Conservation (phyloP, 352 stramenopile species). For the Phytophthora quininea region DNA sequence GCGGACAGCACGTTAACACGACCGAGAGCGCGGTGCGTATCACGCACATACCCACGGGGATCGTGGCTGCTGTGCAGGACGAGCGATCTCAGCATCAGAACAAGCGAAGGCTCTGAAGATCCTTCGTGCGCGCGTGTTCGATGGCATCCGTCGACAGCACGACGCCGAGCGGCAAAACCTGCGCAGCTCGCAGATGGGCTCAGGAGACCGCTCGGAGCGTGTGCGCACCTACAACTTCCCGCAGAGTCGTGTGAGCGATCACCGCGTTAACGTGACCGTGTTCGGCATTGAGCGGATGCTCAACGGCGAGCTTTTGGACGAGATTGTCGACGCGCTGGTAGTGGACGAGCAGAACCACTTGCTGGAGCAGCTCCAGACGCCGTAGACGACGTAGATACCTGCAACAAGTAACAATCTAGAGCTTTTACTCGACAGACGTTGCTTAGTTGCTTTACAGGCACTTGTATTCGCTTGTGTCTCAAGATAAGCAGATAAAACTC, state of each 20-base stretch:
- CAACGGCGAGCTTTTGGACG: slow-evolving; percentile 86
- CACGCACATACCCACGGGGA: slow-evolving; percentile 97
- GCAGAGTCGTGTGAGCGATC: slow-evolving; percentile 96
- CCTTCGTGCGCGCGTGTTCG: slow-evolving; percentile 94
- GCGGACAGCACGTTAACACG: slow-evolving; percentile 99
- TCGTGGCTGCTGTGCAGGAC: slow-evolving; percentile 88
- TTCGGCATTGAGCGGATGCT: slow-evolving; percentile 92
- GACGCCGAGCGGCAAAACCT: slow-evolving; percentile 66
- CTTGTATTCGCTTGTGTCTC: not conserved
- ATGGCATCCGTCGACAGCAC: slow-evolving; percentile 87
- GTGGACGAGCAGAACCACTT: slow-evolving; percentile 82
- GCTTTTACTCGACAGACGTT: not conserved
- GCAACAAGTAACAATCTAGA: not conserved
- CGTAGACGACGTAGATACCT: not conserved
- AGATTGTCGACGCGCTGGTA: slow-evolving; percentile 87
- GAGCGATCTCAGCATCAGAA: slow-evolving; percentile 98
- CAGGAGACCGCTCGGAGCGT: slow-evolving; percentile 95
- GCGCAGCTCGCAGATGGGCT: slow-evolving; percentile 92
- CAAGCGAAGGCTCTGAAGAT: slow-evolving; percentile 98
- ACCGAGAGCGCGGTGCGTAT: slow-evolving; percentile 97
- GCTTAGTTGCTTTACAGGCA: too few species aligned
- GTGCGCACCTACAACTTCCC: slow-evolving; percentile 99
- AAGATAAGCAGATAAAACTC: not conserved
- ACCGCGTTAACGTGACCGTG: slow-evolving; percentile 91
- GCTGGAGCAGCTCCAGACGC: slow-evolving; percentile 65